Conservation (phyloP, 805 yeast genomes). For the Starmerella cellae region DNA sequence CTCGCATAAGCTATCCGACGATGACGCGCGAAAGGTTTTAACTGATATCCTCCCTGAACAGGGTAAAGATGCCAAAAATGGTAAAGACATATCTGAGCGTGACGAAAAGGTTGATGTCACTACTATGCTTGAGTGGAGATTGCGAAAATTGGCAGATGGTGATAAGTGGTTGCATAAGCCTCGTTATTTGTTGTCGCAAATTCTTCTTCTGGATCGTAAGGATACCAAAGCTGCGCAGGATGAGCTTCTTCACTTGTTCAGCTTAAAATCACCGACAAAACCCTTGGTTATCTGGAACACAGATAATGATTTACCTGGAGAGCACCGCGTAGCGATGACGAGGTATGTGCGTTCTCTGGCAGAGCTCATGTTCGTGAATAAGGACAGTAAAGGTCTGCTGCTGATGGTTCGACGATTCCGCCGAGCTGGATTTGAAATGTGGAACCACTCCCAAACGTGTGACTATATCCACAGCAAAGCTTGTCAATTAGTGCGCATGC, state of each 20-base stretch:
- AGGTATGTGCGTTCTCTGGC: slow-evolving; percentile 56
- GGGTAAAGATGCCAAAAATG: not conserved
- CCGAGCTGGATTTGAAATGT: slow-evolving; percentile 63
- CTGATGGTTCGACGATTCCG: slow-evolving; percentile 61
- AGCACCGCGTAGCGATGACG: slow-evolving; percentile 67
- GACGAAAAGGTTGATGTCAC: not conserved
- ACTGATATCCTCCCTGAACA: too few species aligned
- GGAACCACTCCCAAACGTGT: slow-evolving; percentile 51
- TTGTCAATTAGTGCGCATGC: slow-evolving; percentile 39
- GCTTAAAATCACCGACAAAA: slow-evolving; percentile 47
- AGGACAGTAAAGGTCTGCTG: slow-evolving; percentile 48
- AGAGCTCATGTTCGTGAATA: slow-evolving; percentile 38
- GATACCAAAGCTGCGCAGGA: slow-evolving; percentile 44
- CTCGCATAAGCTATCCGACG: not conserved
- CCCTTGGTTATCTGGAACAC: slow-evolving; percentile 88
- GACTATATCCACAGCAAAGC: slow-evolving; percentile 42
- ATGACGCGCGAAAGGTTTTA: not conserved
- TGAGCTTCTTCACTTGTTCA: slow-evolving; percentile 51
- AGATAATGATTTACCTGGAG: slow-evolving; percentile 81
- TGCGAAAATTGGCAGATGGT: slow-evolving; percentile 38
- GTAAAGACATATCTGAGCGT: not conserved
- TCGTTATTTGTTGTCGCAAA: slow-evolving; percentile 52
- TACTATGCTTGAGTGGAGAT: not conserved
- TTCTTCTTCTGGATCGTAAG: slow-evolving; percentile 41
- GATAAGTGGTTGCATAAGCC: slow-evolving; percentile 91